These are phyloP conservation scores for Ophiostoma angusticollis DNA, from an alignment of 2,329 filamentous ascomycete species.

Conservation along the genomic window DNA sequence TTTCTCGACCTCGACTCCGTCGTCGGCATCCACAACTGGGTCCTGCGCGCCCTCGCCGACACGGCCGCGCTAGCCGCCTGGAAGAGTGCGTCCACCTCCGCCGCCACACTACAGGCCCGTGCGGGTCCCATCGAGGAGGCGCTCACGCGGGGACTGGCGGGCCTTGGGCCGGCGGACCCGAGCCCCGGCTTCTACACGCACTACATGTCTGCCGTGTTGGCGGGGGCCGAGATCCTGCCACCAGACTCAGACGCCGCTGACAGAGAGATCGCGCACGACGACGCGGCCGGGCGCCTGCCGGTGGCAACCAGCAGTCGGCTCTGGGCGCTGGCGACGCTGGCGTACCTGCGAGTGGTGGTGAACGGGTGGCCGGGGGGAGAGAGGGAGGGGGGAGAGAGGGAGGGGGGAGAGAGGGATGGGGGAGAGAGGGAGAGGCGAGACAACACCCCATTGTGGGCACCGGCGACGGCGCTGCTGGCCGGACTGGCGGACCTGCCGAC, in stretches of 20 bases:
- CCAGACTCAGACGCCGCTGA: background rate
- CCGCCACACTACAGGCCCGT: slow-evolving; percentile 31
- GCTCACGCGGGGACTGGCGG: too few relatives aligned
- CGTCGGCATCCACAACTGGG: slow-evolving; percentile 45
- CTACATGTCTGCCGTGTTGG: background rate
- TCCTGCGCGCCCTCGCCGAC: slow-evolving; percentile 39
- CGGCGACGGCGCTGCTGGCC: slow-evolving; percentile 12
- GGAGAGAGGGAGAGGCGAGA: slow-evolving; percentile 12
- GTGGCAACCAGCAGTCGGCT: slow-evolving; percentile 19
- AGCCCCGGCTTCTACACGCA: slow-evolving; percentile 7
- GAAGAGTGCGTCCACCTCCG: slow-evolving; percentile 35
- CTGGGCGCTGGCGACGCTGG: slow-evolving; percentile 35
- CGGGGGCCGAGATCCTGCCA: background rate
- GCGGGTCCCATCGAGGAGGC: slow-evolving; percentile 28
- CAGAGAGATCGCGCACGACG: too few relatives aligned
- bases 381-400: too few relatives aligned
- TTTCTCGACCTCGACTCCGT: slow-evolving; percentile 34
- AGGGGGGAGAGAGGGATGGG: too few relatives aligned
- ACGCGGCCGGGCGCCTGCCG: background rate
- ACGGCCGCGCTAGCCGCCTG: slow-evolving; percentile 40
- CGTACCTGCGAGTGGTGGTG: slow-evolving; percentile 35
- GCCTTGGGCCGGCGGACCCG: too few relatives aligned
- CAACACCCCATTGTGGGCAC: slow-evolving; percentile 3
- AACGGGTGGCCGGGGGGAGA: slow-evolving; percentile 40
- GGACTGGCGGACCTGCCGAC: slow-evolving; percentile 16